Conservation (phyloP, 495 filamentous ascomycete species). For the Aspergillus ellipticus region DNA sequence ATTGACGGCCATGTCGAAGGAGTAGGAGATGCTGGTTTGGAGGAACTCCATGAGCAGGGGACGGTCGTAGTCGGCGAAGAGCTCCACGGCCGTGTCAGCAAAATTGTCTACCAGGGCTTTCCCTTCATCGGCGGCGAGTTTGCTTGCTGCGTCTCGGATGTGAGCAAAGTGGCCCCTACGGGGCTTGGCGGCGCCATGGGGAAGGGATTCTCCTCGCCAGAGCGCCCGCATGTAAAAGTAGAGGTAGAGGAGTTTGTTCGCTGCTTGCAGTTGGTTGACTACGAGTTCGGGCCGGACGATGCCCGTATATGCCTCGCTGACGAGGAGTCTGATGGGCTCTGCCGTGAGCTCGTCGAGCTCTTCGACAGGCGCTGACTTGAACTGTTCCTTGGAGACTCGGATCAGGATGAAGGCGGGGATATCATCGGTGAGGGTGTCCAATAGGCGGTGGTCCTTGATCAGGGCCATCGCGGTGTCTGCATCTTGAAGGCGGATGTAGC, state of each 20-base stretch:
- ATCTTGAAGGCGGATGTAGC: constrained; percentile 87
- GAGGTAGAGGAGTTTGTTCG: constrained; percentile 61
- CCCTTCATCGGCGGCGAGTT: constrained; percentile 55
- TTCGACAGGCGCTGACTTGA: constrained; percentile 57
- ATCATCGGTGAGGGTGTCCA: constrained; percentile 82
- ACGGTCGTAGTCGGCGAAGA: constrained; percentile 82
- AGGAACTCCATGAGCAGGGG: constrained; percentile 79
- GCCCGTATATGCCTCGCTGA: constrained; percentile 85
- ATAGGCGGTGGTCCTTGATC: constrained; percentile 76
- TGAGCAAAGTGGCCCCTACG: constrained; percentile 36
- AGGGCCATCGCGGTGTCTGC: constrained; percentile 82
- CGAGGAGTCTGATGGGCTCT: constrained; percentile 80
- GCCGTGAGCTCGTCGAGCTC: constrained; percentile 74
- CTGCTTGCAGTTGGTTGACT: constrained; percentile 63
- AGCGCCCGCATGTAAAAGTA: constrained; percentile 88
- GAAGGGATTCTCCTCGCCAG: constrained; percentile 67
- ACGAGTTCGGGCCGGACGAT: constrained; percentile 76
- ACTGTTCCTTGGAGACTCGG: constrained; percentile 70
- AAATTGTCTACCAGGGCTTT: constrained; percentile 77
- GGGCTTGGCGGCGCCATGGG: constrained; percentile 35
- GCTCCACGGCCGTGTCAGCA: constrained; percentile 76
- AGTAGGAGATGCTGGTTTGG: constrained; percentile 76
- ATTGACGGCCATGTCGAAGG: constrained; percentile 68
- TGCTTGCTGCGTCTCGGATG: constrained; percentile 39
- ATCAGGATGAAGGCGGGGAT: constrained; percentile 85